These are phyloP conservation scores for Infundibulicybe gibba DNA, from an alignment of 768 basidiomycete genomes.

Conservation along the genomic window DNA sequence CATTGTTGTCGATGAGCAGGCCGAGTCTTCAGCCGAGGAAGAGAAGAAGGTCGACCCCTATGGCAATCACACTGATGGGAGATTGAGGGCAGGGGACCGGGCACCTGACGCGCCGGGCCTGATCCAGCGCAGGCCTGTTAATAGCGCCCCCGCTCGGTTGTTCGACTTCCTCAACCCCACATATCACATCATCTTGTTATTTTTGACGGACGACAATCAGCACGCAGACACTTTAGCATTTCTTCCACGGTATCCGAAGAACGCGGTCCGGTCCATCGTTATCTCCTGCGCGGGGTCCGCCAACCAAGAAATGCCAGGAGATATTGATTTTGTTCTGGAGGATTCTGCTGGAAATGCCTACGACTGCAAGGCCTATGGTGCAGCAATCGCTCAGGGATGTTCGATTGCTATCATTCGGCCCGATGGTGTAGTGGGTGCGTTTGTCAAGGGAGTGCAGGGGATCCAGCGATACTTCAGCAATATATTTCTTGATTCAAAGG, in stretches of 20 bases:
- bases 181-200: slow-evolving; percentile 37
- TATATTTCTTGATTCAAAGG: no score
- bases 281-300: slow-evolving; percentile 7
- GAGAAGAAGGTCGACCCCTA: slow-evolving; percentile 15
- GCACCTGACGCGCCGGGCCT: slow-evolving; percentile 38
- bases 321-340: slow-evolving; percentile 26
- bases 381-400: slow-evolving; percentile 11
- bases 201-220: slow-evolving; percentile 14
- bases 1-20: slow-evolving; percentile 29
- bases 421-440: slow-evolving; percentile 41
- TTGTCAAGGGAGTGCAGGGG: slow-evolving; percentile 27
- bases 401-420: slow-evolving; percentile 37
- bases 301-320: slow-evolving; percentile 17
- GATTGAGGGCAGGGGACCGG: slow-evolving; percentile 37
- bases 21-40: slow-evolving; percentile 6
- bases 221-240: no score
- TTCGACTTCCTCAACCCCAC: slow-evolving; percentile 29
- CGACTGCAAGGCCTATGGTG: slow-evolving; percentile 21
- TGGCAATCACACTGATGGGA: slow-evolving; percentile 12
- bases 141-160: slow-evolving; percentile 16
- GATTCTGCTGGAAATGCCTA: slow-evolving; percentile 39
- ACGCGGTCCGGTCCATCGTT: slow-evolving; percentile 19
- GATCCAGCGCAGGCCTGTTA: slow-evolving; percentile 10
- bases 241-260: slow-evolving; percentile 3
- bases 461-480: slow-evolving; percentile 27